These are phyloP conservation scores for Neofusicoccum ribis DNA, from an alignment of 2,329 filamentous ascomycete genomes.

Conservation along the genomic window DNA sequence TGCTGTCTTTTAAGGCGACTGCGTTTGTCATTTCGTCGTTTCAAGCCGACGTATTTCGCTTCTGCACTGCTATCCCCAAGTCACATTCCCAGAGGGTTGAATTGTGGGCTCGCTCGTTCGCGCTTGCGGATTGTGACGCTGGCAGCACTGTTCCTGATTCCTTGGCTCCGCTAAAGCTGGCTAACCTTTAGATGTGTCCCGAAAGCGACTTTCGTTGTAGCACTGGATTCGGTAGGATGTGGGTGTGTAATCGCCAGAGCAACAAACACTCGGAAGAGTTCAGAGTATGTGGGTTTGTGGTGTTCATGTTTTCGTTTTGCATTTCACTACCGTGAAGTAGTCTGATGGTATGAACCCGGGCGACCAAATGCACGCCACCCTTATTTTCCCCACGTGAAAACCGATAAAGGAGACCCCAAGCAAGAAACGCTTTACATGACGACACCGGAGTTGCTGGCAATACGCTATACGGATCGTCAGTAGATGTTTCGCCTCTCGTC, in stretches of 20 bases:
- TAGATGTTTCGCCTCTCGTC: neutral
- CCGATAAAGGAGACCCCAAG: slow-evolving; percentile 19
- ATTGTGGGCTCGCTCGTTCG: neutral
- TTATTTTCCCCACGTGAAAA: slow-evolving; percentile 21
- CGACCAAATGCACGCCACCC: slow-evolving; percentile 21
- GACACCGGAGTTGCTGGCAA: slow-evolving; percentile 99
- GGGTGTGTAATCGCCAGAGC: neutral
- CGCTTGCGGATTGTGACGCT: neutral
- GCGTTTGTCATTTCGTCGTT: slow-evolving; percentile 1
- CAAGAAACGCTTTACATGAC: slow-evolving; percentile 76
- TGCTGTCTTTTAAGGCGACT: neutral
- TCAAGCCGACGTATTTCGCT: slow-evolving; percentile 11
- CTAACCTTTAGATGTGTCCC: too few species aligned
- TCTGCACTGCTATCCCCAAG: neutral
- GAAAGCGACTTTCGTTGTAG: too few species aligned
- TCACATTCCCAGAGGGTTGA: neutral
- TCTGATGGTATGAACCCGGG: slow-evolving; percentile 19
- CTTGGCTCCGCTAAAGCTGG: neutral
- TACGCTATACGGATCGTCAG: slow-evolving; percentile 67
- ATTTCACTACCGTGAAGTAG: slow-evolving; percentile 19
- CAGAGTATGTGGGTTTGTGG: neutral
- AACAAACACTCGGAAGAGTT: neutral
- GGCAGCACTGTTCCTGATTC: neutral
- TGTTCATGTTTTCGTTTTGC: slow-evolving; percentile 21
- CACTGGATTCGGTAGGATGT: too few species aligned